Conservation (phyloP, 257 asterid species). For the Nicotiana undulata region DNA sequence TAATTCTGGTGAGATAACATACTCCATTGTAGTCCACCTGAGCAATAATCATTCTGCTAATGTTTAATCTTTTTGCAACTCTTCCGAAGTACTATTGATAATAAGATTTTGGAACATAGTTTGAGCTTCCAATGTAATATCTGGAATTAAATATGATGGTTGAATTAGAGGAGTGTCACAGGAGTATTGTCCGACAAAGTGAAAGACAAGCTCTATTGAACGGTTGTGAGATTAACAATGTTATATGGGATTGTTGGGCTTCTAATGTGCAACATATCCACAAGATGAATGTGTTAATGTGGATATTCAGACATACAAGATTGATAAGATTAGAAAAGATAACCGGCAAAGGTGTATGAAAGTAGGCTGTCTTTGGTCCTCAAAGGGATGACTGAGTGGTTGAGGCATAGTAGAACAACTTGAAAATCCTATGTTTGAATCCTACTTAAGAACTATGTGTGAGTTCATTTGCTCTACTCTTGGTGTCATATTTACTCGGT, state of each 20-base stretch:
- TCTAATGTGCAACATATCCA: neutral
- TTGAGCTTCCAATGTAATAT: neutral
- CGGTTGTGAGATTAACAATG: neutral
- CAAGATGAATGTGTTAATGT: neutral
- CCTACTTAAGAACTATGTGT: neutral
- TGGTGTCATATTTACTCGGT: neutral
- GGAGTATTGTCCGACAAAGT: neutral
- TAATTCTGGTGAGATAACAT: conserved; percentile 43
- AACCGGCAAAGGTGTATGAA: neutral
- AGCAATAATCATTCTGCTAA: neutral
- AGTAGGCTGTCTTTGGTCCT: neutral
- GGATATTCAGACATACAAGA: neutral
- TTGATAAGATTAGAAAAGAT: neutral
- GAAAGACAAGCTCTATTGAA: neutral
- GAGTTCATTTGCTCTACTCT: neutral
- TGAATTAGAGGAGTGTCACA: neutral
- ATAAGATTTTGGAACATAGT: neutral
- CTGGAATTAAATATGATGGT: neutral
- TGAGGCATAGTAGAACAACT: neutral
- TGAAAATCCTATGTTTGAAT: neutral
- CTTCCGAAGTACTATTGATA: neutral
- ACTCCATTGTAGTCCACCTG: neutral
- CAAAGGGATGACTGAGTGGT: neutral
- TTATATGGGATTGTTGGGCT: neutral
- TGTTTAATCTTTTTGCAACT: neutral